phyloP scores from a whole-genome alignment of 371 early-diverging fungal species.

The Saksenaea oblongispora region DNA sequence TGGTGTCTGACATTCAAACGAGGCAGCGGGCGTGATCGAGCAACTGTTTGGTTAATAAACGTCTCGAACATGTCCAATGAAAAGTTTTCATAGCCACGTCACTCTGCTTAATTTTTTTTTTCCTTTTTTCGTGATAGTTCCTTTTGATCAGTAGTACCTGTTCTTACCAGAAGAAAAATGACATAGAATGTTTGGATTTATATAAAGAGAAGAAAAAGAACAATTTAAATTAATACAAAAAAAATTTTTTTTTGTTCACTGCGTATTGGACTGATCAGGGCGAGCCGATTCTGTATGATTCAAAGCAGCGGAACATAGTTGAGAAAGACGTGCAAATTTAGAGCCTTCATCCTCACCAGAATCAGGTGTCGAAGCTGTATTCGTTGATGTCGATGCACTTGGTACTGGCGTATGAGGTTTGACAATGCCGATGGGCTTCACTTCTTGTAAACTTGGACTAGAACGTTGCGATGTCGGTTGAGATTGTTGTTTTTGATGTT shows the following conservation, averaged over 20 bases:
- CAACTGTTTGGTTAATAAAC: no score
- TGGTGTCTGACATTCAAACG: no score
- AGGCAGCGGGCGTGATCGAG: no score
- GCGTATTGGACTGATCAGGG: neutral
- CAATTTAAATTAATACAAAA: neutral
- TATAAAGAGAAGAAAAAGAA: conserved; percentile 5
- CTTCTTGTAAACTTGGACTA: conserved; percentile 6
- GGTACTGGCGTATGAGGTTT: conserved; percentile 43
- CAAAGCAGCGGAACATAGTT: conserved; percentile 22
- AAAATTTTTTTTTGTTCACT: conserved; percentile 7
- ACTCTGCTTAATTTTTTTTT: no score
- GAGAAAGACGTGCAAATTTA: conserved; percentile 19
- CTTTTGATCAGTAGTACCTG: neutral
- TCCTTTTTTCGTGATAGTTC: no score
- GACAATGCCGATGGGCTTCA: conserved; percentile 1
- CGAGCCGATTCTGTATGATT: conserved; percentile 11
- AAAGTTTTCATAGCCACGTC: no score
- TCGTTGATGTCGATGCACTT: conserved; percentile 37
- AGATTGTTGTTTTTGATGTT: conserved; percentile 21
- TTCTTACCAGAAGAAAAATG: neutral
- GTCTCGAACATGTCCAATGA: no score
- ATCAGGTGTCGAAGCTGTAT: conserved; percentile 39
- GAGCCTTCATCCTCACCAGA: conserved; percentile 24
- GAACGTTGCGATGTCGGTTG: conserved; percentile 13
- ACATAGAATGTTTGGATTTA: neutral